A percentile compares a stretch with the other conserved stretches of the same genome.
Evolutionary conservation across 2,329 filamentous ascomycete genomes (phyloP).

Genomic region (Dactylellina drechsleri): DNA sequence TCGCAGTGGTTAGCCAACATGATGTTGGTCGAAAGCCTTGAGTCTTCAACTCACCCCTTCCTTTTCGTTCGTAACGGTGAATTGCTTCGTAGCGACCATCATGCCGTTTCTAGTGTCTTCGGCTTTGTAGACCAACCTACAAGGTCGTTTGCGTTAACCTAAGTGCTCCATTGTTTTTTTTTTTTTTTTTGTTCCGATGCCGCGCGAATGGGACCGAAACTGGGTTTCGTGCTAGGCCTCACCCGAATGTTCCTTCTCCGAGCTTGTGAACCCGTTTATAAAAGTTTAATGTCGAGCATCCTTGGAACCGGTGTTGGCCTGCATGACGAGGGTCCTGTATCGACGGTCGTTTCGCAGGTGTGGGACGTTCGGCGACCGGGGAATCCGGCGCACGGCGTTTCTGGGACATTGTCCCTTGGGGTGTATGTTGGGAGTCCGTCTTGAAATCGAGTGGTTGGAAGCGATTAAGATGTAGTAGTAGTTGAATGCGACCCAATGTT

Average conservation of each 20-base stretch:
- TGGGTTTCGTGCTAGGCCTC: slow-evolving; percentile 59
- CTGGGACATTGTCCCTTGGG: slow-evolving; percentile 51
- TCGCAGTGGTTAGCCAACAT: slow-evolving; percentile 34
- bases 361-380: slow-evolving; percentile 57
- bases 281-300: slow-evolving; percentile 83
- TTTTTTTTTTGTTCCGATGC: neutral
- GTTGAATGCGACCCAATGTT: neutral
- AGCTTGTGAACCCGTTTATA: slow-evolving; percentile 85
- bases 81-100: slow-evolving; percentile 93
- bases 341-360: slow-evolving; percentile 61
- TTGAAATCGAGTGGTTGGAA: neutral
- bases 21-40: neutral
- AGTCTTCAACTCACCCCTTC: slow-evolving; percentile 74
- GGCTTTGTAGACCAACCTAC: slow-evolving; percentile 49
- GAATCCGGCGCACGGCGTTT: slow-evolving; percentile 55
- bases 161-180: neutral
- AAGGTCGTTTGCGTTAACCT: slow-evolving; percentile 23
- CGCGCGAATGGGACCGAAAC: slow-evolving; percentile 27
- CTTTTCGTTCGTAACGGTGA: slow-evolving; percentile 99
- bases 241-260: slow-evolving; percentile 95
- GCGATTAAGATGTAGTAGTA: neutral
- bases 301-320: slow-evolving; percentile 73
- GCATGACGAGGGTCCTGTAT: slow-evolving; percentile 63
- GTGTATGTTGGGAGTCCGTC: slow-evolving; percentile 52
- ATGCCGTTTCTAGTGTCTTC: slow-evolving; percentile 67